Evolutionary conservation across 345 rosid genomes (phyloP), one percentile per base, ranked within the genome.

Genomic region (Brassica juncea): DNA sequence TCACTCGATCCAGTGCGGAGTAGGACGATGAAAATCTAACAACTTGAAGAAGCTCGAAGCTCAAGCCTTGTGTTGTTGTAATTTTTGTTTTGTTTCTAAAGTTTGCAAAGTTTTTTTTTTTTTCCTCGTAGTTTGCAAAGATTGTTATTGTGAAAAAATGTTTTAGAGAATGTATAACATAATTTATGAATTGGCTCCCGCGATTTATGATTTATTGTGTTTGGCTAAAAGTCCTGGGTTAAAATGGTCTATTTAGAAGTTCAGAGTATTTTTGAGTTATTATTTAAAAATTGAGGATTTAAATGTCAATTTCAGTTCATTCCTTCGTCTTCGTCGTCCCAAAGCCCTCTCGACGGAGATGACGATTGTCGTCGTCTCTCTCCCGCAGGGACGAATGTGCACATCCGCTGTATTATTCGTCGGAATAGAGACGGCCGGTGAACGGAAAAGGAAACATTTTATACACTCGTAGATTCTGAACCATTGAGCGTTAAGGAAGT

Each of bases 1-100:
- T 54, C 83, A 80, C 54, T 80, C 83, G 14, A 79, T 79, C 2
- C 77, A 72, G 8, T 60, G 59, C 42, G 82, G 82, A 58, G 73
- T 58, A 23, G 82, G 82, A 23, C 63, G 82, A 21, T 72, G 54
- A 78, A 14, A 4, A 11, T 30, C 0, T 75, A 6, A 37, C 2
- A 12, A 27, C 7, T 59, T 21, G 31, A 23, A 15, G 61, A 58
- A 59, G 30, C 28, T 55, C 61, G 21, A 58, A 28, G 4, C 10
- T 30, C 14, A 58, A 58, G 4, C 58, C 5, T 12, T 61, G 37
- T 28, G 10, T 62, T 62, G 23, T 62, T 30, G 19, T 1, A 14
- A 12, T 9, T 10, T 19, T 47, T 30, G 10, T 9, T 14, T 14
- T 37, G 44, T 7, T 37, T 37, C 8, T 37, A 37, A 37, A 44